Conservation (phyloP, 1,139 yeast genomes). For the Blastobotrys apis region DNA sequence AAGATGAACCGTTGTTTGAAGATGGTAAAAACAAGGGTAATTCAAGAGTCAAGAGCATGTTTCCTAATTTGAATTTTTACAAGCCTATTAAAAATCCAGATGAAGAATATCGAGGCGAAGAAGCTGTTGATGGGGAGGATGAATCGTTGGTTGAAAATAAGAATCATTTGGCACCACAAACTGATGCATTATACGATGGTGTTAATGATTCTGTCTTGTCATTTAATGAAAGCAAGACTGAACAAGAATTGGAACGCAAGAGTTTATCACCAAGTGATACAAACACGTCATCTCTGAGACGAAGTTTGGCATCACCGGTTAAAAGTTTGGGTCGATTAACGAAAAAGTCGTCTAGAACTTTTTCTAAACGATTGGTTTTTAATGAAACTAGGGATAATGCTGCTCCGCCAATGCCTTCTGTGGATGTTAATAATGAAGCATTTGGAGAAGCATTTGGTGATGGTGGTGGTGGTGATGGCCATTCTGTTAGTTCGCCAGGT, state of each 20-base stretch:
- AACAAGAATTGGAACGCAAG: constrained; percentile 15
- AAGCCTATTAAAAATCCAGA: constrained; percentile 17
- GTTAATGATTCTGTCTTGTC: constrained; percentile 9
- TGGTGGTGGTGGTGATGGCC: not conserved
- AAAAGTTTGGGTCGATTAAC: constrained; percentile 13
- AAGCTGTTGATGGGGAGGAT: constrained; percentile 7
- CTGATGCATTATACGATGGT: constrained; percentile 10
- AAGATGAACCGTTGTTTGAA: constrained; percentile 10
- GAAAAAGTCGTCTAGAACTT: constrained; percentile 23
- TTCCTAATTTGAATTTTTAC: constrained; percentile 17
- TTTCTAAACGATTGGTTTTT: constrained; percentile 25
- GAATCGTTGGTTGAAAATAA: constrained; percentile 5
- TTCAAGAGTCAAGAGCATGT: constrained; percentile 18
- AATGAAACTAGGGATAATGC: constrained; percentile 4
- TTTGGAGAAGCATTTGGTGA: constrained; percentile 9
- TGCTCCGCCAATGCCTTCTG: constrained; percentile 7
- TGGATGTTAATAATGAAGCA: constrained; percentile 2
- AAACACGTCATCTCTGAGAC: constrained; percentile 9
- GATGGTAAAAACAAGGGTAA: constrained; percentile 6
- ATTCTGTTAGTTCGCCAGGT: not conserved
- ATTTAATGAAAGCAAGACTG: constrained; percentile 12
- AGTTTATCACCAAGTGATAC: constrained; percentile 3
- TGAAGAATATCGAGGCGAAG: constrained; percentile 5
- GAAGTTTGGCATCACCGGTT: constrained; percentile 18
- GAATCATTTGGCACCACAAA: not conserved